phyloP scores from a whole-genome alignment of 208 protist genomes.

The Angomonas deanei region DNA sequence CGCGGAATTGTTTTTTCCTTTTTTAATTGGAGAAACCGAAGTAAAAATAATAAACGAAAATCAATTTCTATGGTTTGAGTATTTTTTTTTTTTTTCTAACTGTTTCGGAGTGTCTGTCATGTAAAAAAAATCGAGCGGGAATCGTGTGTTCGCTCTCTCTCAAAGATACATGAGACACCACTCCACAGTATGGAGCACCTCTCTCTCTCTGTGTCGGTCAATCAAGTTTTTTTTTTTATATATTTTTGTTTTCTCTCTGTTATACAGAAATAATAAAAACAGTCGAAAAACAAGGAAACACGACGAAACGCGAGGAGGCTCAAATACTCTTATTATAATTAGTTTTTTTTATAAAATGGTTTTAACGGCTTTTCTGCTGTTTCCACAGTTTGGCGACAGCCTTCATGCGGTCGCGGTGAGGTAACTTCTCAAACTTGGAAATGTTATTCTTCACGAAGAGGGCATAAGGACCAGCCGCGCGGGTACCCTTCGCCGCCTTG shows the following conservation, averaged over 20 bases:
- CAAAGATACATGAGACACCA: too few species aligned
- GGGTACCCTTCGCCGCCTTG: slow-evolving; percentile 4
- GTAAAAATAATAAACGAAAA: neutral
- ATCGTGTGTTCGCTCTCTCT: too few species aligned
- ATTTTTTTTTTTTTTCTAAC: neutral
- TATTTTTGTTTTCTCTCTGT: too few species aligned
- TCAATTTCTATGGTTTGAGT: neutral
- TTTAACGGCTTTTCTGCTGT: slow-evolving; percentile 28
- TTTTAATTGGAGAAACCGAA: neutral
- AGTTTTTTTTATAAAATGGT: neutral
- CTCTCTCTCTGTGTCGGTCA: too few species aligned
- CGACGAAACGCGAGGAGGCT: slow-evolving; percentile 7
- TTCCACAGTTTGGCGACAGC: slow-evolving; percentile 86
- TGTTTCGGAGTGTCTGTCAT: neutral
- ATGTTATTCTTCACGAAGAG: slow-evolving; percentile 81
- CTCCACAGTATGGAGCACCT: too few species aligned
- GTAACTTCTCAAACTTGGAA: slow-evolving; percentile 62
- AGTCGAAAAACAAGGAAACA: slow-evolving; percentile 9
- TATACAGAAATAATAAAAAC: slow-evolving; percentile 8
- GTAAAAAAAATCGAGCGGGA: slow-evolving; percentile 4
- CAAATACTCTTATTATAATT: too few species aligned
- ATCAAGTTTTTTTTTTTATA: too few species aligned
- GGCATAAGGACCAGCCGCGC: slow-evolving; percentile 44
- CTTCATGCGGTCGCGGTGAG: slow-evolving; percentile 71
- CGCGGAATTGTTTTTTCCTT: neutral